phyloP scores from a whole-genome alignment of 202 grass and related monocot genomes.

The Sporobolus alterniflorus region DNA sequence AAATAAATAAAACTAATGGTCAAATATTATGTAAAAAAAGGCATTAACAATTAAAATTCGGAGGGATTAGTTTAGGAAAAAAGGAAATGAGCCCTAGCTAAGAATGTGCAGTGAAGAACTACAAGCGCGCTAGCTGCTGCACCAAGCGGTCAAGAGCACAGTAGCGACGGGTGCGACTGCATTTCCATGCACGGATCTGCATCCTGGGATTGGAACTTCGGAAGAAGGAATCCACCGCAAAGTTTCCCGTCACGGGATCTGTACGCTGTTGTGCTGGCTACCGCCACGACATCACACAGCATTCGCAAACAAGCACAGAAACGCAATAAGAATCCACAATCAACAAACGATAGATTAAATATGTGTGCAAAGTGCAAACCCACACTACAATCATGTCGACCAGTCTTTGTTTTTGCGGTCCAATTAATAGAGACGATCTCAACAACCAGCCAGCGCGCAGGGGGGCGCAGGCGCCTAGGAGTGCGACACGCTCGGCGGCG shows the following conservation, averaged over 20 bases:
- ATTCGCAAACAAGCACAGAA: slow-evolving; percentile 3
- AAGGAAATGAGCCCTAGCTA: neutral
- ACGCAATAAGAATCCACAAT: slow-evolving; percentile 16
- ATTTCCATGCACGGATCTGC: neutral
- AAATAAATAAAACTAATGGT: no score
- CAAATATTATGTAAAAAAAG: no score
- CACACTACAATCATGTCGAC: slow-evolving; percentile 15
- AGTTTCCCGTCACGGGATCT: neutral
- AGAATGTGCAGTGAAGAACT: neutral
- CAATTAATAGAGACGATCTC: neutral
- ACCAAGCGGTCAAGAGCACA: slow-evolving; percentile 3
- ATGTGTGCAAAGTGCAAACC: no score
- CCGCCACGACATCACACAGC: neutral
- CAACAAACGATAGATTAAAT: slow-evolving; percentile 4
- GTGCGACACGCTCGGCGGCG: neutral
- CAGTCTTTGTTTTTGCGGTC: slow-evolving; percentile 13
- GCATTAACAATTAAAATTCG: no score
- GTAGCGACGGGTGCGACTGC: neutral
- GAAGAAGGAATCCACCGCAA: neutral
- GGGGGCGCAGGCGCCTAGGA: neutral
- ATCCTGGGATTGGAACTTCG: neutral
- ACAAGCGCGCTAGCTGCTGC: neutral
- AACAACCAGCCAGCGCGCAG: neutral
- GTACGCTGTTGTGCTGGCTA: neutral
- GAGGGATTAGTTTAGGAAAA: neutral